A percentile compares a stretch with the other conserved stretches of the same genome.
Evolutionary conservation across 73 alveolate species (phyloP).

Genomic region (Loxodes magnus): DNA sequence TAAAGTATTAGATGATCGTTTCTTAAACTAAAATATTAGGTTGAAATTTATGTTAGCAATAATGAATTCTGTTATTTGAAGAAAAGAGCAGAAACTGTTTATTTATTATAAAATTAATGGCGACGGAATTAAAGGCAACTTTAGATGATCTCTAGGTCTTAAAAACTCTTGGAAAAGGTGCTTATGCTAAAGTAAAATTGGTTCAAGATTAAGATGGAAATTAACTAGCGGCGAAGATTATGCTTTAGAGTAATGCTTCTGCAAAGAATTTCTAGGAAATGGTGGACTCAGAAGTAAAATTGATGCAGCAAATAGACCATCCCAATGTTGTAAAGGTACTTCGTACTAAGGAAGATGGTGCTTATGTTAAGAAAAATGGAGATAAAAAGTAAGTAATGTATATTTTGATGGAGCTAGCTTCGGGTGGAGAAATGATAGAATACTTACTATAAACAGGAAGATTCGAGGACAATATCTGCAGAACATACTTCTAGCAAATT

Average conservation of each 20-base stretch:
- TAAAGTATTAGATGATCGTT: too few species aligned
- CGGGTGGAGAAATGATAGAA: constrained; percentile 79
- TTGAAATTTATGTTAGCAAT: too few species aligned
- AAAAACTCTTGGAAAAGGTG: constrained; percentile 47
- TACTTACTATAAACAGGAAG: constrained; percentile 66
- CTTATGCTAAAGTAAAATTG: constrained; percentile 32
- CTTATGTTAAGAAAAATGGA: constrained; percentile 23
- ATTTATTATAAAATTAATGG: too few species aligned
- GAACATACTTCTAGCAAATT: constrained; percentile 62
- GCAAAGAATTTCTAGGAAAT: constrained; percentile 20
- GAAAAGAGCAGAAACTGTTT: too few species aligned
- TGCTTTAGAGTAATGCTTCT: constrained; percentile 22
- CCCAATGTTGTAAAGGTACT: constrained; percentile 34
- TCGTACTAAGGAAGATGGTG: constrained; percentile 24
- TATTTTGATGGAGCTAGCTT: constrained; percentile 55
- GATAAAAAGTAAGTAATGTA: constrained; percentile 9
- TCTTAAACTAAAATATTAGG: too few species aligned
- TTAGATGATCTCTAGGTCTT: too few species aligned
- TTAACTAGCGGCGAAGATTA: constrained; percentile 32
- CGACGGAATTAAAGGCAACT: too few species aligned
- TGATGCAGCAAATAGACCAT: constrained; percentile 33
- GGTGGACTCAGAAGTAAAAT: constrained; percentile 38
- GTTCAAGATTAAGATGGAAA: constrained; percentile 7
- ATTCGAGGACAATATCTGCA: constrained; percentile 51
- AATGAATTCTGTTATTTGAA: too few species aligned